These are phyloP conservation scores for Rosa lucieae DNA, from an alignment of 306 rosid species.

Conservation along the genomic window DNA sequence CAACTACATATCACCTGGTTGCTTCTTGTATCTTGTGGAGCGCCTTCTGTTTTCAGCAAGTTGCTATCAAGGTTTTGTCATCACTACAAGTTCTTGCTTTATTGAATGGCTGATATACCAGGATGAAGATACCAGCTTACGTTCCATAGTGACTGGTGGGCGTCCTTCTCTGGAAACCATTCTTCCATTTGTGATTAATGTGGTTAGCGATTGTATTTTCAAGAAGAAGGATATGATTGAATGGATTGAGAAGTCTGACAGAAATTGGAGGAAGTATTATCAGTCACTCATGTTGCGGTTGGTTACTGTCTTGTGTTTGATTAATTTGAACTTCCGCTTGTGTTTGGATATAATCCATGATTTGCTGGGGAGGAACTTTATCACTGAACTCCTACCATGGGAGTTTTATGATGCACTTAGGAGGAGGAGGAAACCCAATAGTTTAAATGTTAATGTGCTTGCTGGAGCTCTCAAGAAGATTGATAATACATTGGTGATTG, in stretches of 20 bases:
- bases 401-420: slow-evolving; percentile 33
- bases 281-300: slow-evolving; percentile 43
- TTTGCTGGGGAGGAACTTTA: slow-evolving; percentile 20
- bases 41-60: slow-evolving; percentile 49
- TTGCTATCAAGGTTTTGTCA: slow-evolving; percentile 29
- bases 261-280: slow-evolving; percentile 20
- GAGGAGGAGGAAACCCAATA: slow-evolving; percentile 10
- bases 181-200: slow-evolving; percentile 17
- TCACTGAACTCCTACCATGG: slow-evolving; percentile 33
- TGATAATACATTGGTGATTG: slow-evolving; percentile 53
- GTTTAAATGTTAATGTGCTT: slow-evolving; percentile 22
- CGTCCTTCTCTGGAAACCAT: neutral
- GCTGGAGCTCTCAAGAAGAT: slow-evolving; percentile 48
- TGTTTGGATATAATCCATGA: slow-evolving; percentile 18
- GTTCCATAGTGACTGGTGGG: neutral
- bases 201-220: slow-evolving; percentile 26
- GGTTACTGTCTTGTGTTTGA: slow-evolving; percentile 44
- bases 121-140: slow-evolving; percentile 24
- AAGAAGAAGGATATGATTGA: slow-evolving; percentile 2
- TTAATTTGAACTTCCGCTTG: slow-evolving; percentile 33
- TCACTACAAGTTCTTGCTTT: slow-evolving; percentile 57
- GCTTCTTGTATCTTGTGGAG: slow-evolving; percentile 70
- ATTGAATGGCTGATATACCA: slow-evolving; percentile 59
- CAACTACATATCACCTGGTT: slow-evolving; percentile 59
- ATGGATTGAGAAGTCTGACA: slow-evolving; percentile 42